Conservation (phyloP, 1,139 yeast species). For the Yamadazyma membranifaciens region DNA sequence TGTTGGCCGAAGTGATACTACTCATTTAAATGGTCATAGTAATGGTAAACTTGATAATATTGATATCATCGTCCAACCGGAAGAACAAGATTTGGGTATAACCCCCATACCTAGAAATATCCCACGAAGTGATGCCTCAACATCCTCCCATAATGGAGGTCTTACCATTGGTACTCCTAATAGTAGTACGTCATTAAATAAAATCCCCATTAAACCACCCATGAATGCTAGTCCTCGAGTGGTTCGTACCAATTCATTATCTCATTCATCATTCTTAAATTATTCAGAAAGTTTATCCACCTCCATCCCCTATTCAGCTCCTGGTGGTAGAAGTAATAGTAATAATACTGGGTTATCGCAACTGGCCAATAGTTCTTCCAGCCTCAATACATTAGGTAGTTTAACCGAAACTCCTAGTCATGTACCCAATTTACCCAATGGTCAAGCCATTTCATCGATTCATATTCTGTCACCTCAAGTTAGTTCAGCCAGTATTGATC, state of each 20-base stretch:
- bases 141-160: not conserved
- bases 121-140: not conserved
- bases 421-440: constrained; percentile 50
- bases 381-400: constrained; percentile 17
- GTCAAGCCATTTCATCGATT: constrained; percentile 57
- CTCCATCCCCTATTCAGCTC: constrained; percentile 71
- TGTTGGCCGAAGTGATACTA: not conserved
- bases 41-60: not conserved
- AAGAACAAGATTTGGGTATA: constrained; percentile 8
- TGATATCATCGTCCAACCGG: not conserved
- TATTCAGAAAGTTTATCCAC: constrained; percentile 52
- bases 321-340: constrained; percentile 46
- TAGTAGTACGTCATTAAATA: constrained; percentile 3
- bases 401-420: constrained; percentile 19
- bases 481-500: constrained; percentile 54
- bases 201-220: constrained; percentile 27
- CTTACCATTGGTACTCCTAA: constrained; percentile 1
- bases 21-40: not conserved
- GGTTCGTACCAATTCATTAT: constrained; percentile 42
- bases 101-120: constrained; percentile 4
- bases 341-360: constrained; percentile 13
- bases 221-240: constrained; percentile 38
- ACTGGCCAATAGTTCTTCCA: constrained; percentile 17
- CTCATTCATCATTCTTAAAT: constrained; percentile 41
- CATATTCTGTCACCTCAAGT: constrained; percentile 72